Evolutionary conservation across 2,329 filamentous ascomycete genomes (phyloP).

Genomic region (Penicillium fuscoglaucum): DNA sequence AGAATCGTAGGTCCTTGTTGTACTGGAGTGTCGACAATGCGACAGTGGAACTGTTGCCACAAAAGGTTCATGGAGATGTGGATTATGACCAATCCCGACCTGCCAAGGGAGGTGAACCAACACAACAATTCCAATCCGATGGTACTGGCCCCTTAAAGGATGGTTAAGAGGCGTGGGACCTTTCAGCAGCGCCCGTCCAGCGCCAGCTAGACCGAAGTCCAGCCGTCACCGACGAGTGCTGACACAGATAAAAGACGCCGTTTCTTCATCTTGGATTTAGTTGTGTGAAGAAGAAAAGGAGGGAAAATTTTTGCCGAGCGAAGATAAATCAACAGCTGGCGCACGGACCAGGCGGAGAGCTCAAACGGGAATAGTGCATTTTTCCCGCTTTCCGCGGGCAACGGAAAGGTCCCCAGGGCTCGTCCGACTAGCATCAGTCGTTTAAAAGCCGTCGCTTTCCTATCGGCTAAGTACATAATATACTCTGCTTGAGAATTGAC

Average conservation of each 20-base stretch:
- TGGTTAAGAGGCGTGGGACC: slow-evolving; percentile 39
- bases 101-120: neutral
- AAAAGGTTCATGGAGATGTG: neutral
- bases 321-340: slow-evolving; percentile 18
- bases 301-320: slow-evolving; percentile 14
- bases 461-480: slow-evolving; percentile 21
- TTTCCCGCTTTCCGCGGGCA: slow-evolving; percentile 41
- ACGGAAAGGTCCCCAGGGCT: slow-evolving; percentile 26
- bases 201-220: slow-evolving; percentile 24
- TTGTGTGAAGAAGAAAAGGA: slow-evolving; percentile 40
- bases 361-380: slow-evolving; percentile 24
- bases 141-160: slow-evolving; percentile 36
- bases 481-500: slow-evolving; percentile 12
- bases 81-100: neutral
- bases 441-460: slow-evolving; percentile 24
- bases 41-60: neutral
- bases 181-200: slow-evolving; percentile 42
- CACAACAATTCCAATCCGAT: slow-evolving; percentile 40
- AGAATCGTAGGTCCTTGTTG: slow-evolving; percentile 1
- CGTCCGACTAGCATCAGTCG: slow-evolving; percentile 17
- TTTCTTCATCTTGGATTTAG: slow-evolving; percentile 46
- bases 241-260: slow-evolving; percentile 34
- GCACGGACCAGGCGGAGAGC: slow-evolving; percentile 27
- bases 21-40: slow-evolving; percentile 2
- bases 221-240: slow-evolving; percentile 38